Evolutionary conservation across 805 yeast genomes (phyloP).

Genomic region (Candida insectalens): DNA sequence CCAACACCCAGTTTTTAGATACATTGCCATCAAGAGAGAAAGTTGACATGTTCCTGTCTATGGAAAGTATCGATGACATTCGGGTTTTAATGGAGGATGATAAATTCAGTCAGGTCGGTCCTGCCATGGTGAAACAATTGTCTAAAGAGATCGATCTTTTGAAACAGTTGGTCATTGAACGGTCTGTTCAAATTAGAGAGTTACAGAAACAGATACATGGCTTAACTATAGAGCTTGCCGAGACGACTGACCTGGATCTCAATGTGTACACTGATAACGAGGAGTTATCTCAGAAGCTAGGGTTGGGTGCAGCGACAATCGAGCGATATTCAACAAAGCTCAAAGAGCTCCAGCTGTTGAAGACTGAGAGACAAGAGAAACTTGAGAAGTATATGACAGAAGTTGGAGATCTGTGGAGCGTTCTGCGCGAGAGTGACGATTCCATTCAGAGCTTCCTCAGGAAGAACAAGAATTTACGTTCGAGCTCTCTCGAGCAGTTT

Average conservation of each 20-base stretch:
- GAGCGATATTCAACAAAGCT: conserved; percentile 9
- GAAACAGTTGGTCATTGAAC: conserved; percentile 7
- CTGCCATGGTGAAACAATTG: conserved; percentile 14
- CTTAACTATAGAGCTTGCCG: neutral
- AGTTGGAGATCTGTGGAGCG: conserved; percentile 34
- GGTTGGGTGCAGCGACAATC: conserved; percentile 11
- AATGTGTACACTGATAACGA: conserved; percentile 8
- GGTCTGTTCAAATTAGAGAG: conserved; percentile 5
- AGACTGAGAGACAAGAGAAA: conserved; percentile 27
- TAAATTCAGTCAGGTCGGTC: conserved; percentile 19
- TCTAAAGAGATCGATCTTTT: conserved; percentile 21
- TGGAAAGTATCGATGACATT: conserved; percentile 14
- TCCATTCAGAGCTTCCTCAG: conserved; percentile 26
- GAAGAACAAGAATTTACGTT: conserved; percentile 37
- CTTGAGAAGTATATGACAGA: conserved; percentile 24
- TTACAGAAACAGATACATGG: conserved; percentile 7
- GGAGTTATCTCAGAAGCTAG: conserved; percentile 13
- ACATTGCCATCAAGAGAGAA: conserved; percentile 20
- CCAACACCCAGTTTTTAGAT: conserved; percentile 7
- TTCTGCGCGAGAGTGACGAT: conserved; percentile 26
- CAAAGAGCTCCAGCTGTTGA: conserved; percentile 20
- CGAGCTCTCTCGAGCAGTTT: conserved; percentile 37
- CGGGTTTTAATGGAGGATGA: conserved; percentile 16
- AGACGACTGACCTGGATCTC: conserved; percentile 3
- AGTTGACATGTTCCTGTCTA: conserved; percentile 6